These are phyloP conservation scores for Coemansia sp. DNA, from an alignment of 192 early-diverging fungal species.

Conservation along the genomic window DNA sequence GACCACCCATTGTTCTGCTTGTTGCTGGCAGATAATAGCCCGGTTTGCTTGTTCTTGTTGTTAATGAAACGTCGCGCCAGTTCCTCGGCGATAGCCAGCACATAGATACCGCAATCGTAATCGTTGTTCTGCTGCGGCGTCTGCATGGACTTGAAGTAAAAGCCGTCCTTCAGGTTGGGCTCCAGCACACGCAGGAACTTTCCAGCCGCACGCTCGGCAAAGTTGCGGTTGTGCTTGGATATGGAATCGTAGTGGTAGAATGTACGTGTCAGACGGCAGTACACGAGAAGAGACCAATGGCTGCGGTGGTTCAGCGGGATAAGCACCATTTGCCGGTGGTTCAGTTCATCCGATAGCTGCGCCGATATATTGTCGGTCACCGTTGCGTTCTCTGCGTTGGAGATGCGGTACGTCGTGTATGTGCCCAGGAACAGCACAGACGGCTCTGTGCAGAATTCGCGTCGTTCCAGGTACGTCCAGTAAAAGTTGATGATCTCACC, in stretches of 20 bases:
- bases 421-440: conserved; percentile 49
- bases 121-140: conserved; percentile 57
- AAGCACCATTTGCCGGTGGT: conserved; percentile 37
- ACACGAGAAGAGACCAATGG: conserved; percentile 54
- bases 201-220: conserved; percentile 52
- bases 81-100: conserved; percentile 51
- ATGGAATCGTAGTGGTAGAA: conserved; percentile 57
- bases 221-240: conserved; percentile 39
- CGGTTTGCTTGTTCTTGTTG: conserved; percentile 17
- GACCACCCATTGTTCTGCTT: too few relatives aligned
- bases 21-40: too few relatives aligned
- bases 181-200: conserved; percentile 48
- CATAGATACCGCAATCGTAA: conserved; percentile 53
- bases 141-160: conserved; percentile 56
- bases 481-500: conserved; percentile 58
- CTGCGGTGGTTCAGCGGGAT: conserved; percentile 52
- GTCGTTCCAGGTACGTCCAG: conserved; percentile 51
- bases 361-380: conserved; percentile 45
- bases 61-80: conserved; percentile 50
- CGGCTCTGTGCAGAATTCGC: conserved; percentile 40
- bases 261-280: conserved; percentile 49
- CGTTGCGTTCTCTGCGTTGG: conserved; percentile 43
- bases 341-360: conserved; percentile 41
- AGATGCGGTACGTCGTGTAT: conserved; percentile 54
- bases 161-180: conserved; percentile 36